Evolutionary conservation across 306 rosid species (phyloP), one percentile per base, ranked within the genome.

Genomic region (Trifolium repens): DNA sequence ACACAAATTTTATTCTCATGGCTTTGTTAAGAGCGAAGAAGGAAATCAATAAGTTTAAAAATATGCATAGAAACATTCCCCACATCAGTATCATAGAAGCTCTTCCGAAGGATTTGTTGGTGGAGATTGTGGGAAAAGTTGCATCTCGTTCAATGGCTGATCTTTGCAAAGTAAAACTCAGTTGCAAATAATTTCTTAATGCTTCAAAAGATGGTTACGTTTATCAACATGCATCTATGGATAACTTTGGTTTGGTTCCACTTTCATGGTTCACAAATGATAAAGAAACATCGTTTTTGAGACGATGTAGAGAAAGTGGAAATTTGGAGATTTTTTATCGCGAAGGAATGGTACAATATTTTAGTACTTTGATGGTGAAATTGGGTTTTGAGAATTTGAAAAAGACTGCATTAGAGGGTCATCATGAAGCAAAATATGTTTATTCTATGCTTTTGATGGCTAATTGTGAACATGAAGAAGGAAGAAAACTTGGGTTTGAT

Each of bases 331-430:
- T 78, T 42, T 8, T 55, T 3, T 87, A 78, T 22, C 80, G 84
- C 5, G 80, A 75, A 17, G 91, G 87, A 0, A 78, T 83, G 84
- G 14, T 80, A 0, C 78, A 80, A 27, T 87, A 73, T 17, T 83
- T 87, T 16, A 64, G 62, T 2, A 39, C 5, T 32, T 12, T 0
- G 26, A 57, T 57, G 8, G 16, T 49, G n/a, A 37, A 52, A 0
- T 67, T 7, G 2, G 89, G 87, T 58, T 40, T 85, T 7, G 52
- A 67, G 4, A 67, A 39, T 16, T 54, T 87, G 39, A 85, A 62
- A 14, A 55, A 17, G 7, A 7, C 39, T 35, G 39, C 39, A 5
- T 35, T 35, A 2, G 30, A 27, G 30, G 30, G 30, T 2, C 30
- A 27, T 27, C 50, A 6, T 16, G 89, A 83, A 11, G 87, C 88